phyloP scores from a whole-genome alignment of 23 red algal species.

The Agarophyton chilense region DNA sequence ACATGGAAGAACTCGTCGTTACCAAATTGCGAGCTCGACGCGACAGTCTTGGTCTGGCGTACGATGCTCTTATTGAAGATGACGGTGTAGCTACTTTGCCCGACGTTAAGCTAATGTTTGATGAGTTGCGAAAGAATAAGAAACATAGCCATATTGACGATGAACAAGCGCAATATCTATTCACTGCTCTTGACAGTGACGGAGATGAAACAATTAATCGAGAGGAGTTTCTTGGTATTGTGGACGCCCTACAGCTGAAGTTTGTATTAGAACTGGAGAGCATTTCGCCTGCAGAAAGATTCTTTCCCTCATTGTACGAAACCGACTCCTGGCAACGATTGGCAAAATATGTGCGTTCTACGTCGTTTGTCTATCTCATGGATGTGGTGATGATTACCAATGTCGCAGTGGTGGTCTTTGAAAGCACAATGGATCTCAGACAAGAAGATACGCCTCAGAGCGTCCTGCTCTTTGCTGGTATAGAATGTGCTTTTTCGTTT shows the following conservation, averaged over 20 bases:
- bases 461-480: slow-evolving; percentile 48
- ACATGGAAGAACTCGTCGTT: slow-evolving; percentile 66
- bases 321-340: slow-evolving; percentile 34
- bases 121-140: slow-evolving; percentile 71
- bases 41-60: slow-evolving; percentile 51
- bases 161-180: slow-evolving; percentile 42
- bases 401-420: slow-evolving; percentile 60
- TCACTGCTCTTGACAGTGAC: slow-evolving; percentile 67
- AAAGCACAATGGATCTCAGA: slow-evolving; percentile 69
- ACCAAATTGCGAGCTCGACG: slow-evolving; percentile 16
- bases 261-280: slow-evolving; percentile 65
- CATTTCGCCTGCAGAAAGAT: slow-evolving; percentile 22
- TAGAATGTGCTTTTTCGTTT: slow-evolving; percentile 67
- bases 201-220: slow-evolving; percentile 60
- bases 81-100: slow-evolving; percentile 15
- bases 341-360: slow-evolving; percentile 64
- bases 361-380: slow-evolving; percentile 27
- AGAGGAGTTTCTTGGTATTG: slow-evolving; percentile 68
- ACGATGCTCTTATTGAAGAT: slow-evolving; percentile 35
- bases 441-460: slow-evolving; percentile 52
- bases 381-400: slow-evolving; percentile 69
- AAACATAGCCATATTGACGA: slow-evolving; percentile 45
- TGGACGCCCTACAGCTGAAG: slow-evolving; percentile 66
- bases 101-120: slow-evolving; percentile 54
- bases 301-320: slow-evolving; percentile 61